Conservation (phyloP, 2,329 filamentous ascomycete species). For the Zymoseptoria pseudotritici region DNA sequence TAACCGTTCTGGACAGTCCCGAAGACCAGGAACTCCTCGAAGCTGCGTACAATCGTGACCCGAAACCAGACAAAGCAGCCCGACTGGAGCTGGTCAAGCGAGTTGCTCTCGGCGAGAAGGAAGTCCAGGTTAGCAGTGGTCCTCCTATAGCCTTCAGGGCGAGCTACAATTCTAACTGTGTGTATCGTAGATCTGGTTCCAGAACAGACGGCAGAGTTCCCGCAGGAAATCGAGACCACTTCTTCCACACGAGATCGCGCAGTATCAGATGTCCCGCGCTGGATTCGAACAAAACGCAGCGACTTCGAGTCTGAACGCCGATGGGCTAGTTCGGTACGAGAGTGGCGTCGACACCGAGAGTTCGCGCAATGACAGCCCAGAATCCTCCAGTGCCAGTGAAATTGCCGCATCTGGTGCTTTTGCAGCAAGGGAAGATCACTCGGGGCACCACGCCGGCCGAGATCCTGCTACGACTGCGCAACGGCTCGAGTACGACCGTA, state of each 20-base stretch:
- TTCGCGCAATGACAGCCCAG: not conserved
- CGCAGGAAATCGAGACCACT: conserved; percentile 80
- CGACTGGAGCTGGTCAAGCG: conserved; percentile 76
- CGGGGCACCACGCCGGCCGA: not conserved
- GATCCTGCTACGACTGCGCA: not conserved
- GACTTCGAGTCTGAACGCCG: not conserved
- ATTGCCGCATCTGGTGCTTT: not conserved
- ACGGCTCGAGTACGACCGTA: not conserved
- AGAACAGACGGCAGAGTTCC: conserved; percentile 89
- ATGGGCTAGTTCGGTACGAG: not conserved
- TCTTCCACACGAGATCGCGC: conserved; percentile 63
- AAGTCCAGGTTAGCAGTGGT: conserved; percentile 70
- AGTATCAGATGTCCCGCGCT: conserved; percentile 28
- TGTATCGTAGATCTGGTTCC: conserved; percentile 82
- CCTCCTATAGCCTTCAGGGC: not conserved
- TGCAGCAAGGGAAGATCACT: not conserved
- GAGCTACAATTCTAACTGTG: not conserved
- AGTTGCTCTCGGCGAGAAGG: conserved; percentile 86
- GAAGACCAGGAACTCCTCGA: conserved; percentile 87
- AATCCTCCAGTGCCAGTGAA: not conserved
- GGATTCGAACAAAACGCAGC: not conserved
- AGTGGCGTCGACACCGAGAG: not conserved
- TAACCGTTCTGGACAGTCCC: conserved; percentile 48
- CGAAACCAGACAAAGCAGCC: conserved; percentile 85
- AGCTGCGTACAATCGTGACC: conserved; percentile 72